Conservation (phyloP, 2,329 filamentous ascomycete species). For the Paramyrothecium sp. region DNA sequence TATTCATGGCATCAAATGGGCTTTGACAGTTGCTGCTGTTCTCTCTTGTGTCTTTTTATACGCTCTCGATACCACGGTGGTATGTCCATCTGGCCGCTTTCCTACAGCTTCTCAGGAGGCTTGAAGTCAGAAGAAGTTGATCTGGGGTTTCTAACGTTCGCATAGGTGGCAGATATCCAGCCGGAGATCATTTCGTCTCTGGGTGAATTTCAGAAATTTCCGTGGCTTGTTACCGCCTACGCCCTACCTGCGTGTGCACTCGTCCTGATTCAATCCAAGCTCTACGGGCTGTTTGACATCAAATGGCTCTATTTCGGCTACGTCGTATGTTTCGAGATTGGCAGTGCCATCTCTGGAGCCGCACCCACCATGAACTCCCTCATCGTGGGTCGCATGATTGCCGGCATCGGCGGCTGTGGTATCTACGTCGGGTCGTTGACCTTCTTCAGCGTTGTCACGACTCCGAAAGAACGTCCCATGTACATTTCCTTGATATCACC, state of each 20-base stretch:
- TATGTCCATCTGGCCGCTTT: too few relatives aligned
- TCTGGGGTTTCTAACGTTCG: too few relatives aligned
- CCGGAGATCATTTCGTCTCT: conserved; percentile 33
- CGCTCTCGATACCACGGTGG: conserved; percentile 43
- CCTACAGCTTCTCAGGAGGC: too few relatives aligned
- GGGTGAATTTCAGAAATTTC: conserved; percentile 31
- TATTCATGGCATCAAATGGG: conserved; percentile 7
- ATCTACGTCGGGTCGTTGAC: conserved; percentile 21
- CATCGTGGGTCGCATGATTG: background rate
- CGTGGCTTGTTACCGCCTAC: conserved; percentile 37
- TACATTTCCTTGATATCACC: conserved; percentile 19
- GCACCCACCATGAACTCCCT: background rate
- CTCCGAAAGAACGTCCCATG: conserved; percentile 15
- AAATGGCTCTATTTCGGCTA: background rate
- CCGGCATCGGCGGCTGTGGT: background rate
- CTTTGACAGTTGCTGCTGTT: conserved; percentile 15
- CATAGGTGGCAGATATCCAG: conserved; percentile 39
- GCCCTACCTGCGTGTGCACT: conserved; percentile 35
- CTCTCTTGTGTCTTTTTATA: conserved; percentile 32
- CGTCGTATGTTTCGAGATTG: background rate
- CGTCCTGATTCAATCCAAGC: conserved; percentile 35
- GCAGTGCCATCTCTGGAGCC: background rate
- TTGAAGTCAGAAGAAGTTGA: too few relatives aligned
- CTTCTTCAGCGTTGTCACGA: conserved; percentile 16
- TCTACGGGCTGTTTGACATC: background rate